Evolutionary conservation across 2,329 filamentous ascomycete genomes (phyloP).

Genomic region (Ustilaginoidea virens): DNA sequence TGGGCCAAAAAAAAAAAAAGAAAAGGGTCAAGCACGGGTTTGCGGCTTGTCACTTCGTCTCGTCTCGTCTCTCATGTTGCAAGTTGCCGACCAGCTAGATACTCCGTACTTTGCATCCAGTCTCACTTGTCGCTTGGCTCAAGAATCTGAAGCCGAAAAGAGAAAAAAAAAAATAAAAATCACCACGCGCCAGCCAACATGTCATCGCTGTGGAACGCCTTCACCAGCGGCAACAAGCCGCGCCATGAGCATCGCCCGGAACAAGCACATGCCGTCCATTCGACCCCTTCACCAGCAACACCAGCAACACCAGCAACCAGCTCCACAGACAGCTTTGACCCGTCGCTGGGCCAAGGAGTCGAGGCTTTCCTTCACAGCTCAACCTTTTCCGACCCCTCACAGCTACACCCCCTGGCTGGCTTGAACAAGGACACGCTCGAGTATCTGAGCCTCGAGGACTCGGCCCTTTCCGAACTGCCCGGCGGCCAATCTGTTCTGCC

Average conservation of each 20-base stretch:
- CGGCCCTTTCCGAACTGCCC: conserved; percentile 70
- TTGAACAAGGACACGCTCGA: conserved; percentile 87
- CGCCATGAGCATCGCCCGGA: conserved; percentile 23
- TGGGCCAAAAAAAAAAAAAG: too few species aligned
- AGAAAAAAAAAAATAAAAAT: background rate
- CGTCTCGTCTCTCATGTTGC: too few species aligned
- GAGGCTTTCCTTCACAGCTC: conserved; percentile 71
- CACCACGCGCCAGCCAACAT: conserved; percentile 18
- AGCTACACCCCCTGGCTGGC: conserved; percentile 85
- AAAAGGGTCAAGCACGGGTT: conserved; percentile 3
- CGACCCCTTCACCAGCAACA: conserved; percentile 35
- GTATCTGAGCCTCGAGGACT: conserved; percentile 89
- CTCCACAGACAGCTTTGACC: conserved; percentile 62
- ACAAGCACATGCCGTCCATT: conserved; percentile 13
- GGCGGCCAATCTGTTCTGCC: conserved; percentile 79
- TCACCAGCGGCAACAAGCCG: conserved; percentile 42
- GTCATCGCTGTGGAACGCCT: conserved; percentile 45
- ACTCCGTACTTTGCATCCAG: too few species aligned
- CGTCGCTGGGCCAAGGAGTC: conserved; percentile 61
- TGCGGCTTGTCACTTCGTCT: conserved; percentile 9
- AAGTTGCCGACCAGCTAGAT: too few species aligned
- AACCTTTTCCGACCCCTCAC: conserved; percentile 68
- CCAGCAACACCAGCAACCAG: too few species aligned
- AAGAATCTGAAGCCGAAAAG: background rate
- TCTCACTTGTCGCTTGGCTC: background rate